Evolutionary conservation across 2,329 filamentous ascomycete genomes (phyloP).

Genomic region (Ceratocystis smalleyi): DNA sequence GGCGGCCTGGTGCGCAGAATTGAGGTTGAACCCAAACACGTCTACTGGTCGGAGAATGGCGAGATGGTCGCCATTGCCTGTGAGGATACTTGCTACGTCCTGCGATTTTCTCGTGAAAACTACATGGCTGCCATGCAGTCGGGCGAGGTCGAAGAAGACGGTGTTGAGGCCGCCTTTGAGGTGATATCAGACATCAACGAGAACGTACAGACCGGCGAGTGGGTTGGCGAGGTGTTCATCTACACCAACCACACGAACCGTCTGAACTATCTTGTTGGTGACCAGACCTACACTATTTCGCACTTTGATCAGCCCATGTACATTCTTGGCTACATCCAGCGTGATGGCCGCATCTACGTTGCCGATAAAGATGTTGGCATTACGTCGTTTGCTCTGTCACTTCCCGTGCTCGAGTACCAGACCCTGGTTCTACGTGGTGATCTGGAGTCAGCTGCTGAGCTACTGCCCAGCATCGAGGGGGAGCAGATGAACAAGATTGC

Average conservation of each 20-base stretch:
- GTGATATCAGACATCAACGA: slow-evolving; percentile 93
- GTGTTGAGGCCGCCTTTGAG: slow-evolving; percentile 90
- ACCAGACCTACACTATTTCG: slow-evolving; percentile 93
- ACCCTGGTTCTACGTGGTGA: slow-evolving; percentile 88
- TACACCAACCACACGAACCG: slow-evolving; percentile 96
- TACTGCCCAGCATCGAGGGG: slow-evolving; percentile 69
- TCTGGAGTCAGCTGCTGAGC: slow-evolving; percentile 75
- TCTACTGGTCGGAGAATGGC: slow-evolving; percentile 96
- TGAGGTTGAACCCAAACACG: slow-evolving; percentile 57
- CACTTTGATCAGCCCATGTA: slow-evolving; percentile 96
- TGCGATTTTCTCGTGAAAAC: slow-evolving; percentile 79
- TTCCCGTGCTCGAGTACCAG: slow-evolving; percentile 91
- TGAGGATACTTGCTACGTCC: slow-evolving; percentile 87
- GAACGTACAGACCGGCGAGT: slow-evolving; percentile 82
- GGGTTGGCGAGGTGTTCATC: slow-evolving; percentile 98
- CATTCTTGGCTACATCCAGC: slow-evolving; percentile 82
- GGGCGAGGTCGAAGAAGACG: slow-evolving; percentile 73
- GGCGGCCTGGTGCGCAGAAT: slow-evolving; percentile 82
- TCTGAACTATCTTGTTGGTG: slow-evolving; percentile 91
- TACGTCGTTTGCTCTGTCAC: slow-evolving; percentile 77
- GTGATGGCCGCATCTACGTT: slow-evolving; percentile 89
- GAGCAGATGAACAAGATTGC: slow-evolving; percentile 98
- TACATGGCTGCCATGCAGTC: slow-evolving; percentile 71
- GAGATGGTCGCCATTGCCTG: slow-evolving; percentile 86
- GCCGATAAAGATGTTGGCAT: slow-evolving; percentile 90